Percentiles rank a stretch among this genome's conserved stretches.
These are phyloP conservation scores for Pulveroboletus sp. DNA, from an alignment of 768 basidiomycete genomes.

Conservation along the genomic window DNA sequence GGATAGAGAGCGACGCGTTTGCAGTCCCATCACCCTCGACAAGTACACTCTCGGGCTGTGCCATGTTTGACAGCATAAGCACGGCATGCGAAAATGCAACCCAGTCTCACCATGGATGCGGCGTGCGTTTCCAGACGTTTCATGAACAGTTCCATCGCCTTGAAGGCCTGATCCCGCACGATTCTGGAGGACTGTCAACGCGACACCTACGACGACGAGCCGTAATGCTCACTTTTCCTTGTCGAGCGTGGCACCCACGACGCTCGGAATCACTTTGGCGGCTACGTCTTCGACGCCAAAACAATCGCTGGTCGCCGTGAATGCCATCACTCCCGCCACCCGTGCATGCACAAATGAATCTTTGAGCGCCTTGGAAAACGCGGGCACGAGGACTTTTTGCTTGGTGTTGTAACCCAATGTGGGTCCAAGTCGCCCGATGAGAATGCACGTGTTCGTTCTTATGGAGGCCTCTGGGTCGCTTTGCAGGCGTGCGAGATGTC, in stretches of 20 bases:
- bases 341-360: conserved; percentile 91
- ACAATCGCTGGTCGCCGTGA: conserved; percentile 90
- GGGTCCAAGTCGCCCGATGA: conserved; percentile 87
- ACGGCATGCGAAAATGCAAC: background rate
- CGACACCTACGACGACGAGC: background rate
- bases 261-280: conserved; percentile 81
- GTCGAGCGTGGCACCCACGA: conserved; percentile 78
- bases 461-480: conserved; percentile 91
- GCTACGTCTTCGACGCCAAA: conserved; percentile 89
- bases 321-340: conserved; percentile 91
- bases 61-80: background rate
- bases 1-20: conserved; percentile 26
- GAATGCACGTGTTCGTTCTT: conserved; percentile 94
- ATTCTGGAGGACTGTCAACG: conserved; percentile 44
- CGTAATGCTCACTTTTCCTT: conserved; percentile 74
- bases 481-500: conserved; percentile 90
- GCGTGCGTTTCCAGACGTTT: conserved; percentile 79
- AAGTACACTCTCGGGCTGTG: conserved; percentile 56
- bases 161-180: conserved; percentile 95
- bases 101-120: conserved; percentile 65
- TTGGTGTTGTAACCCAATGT: conserved; percentile 84
- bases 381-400: conserved; percentile 94
- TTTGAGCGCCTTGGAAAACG: conserved; percentile 84
- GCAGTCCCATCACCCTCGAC: conserved; percentile 36
- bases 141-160: conserved; percentile 83